Base-by-base conservation (phyloP, 345 rosid genomes). In the Corchorus capsularis region DNA sequence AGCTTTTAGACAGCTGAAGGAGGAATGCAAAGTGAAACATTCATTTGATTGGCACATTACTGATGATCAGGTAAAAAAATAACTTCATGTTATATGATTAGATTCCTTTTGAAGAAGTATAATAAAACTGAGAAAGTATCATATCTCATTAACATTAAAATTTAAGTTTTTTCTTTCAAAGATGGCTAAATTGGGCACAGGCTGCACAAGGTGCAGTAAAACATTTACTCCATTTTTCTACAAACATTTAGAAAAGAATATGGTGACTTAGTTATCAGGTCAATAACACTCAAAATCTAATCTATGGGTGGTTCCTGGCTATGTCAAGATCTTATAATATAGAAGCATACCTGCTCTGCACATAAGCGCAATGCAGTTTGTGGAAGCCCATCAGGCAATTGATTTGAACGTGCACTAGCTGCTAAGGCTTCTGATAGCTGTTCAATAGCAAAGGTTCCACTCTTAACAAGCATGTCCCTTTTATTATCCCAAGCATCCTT, bases 401-500 rank as follows among this genome's bases (percentile, higher is more conserved):
- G 93, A 61, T 84, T 87, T 35, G 84, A 78, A 63, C 63, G 85
- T 14, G 97, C 90, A 79, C 74, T 88, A 74, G 90, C 88, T 12
- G 98, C 85, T 69, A 93, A 83, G 73, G 99, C 97, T 87, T 93
- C 94, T 52, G 94, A 89, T 27, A 95, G 85, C 83, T 92, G 97
- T 67, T 93, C 91, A 69, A 95, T 91, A 55, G 97, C 99, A 83
- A 83, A 88, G 14, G 89, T 79, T 71, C 97, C 96, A 83, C 97
- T 87, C 82, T 95, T 85, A 71, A 88, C 73, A 69, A 93, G 92
- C 56, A 75, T 70, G 15, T 93, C 98, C 81, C 88, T 90, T 80
- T 86, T 93, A 68, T 37, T 85, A 55, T 85, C 89, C 98, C 99
- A 93, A 17, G 92, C 96, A 61, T 88, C 88, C 79, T 90, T 93